Conservation (phyloP, 2,329 filamentous ascomycete species). For the Sporothrix euskadiensis region DNA sequence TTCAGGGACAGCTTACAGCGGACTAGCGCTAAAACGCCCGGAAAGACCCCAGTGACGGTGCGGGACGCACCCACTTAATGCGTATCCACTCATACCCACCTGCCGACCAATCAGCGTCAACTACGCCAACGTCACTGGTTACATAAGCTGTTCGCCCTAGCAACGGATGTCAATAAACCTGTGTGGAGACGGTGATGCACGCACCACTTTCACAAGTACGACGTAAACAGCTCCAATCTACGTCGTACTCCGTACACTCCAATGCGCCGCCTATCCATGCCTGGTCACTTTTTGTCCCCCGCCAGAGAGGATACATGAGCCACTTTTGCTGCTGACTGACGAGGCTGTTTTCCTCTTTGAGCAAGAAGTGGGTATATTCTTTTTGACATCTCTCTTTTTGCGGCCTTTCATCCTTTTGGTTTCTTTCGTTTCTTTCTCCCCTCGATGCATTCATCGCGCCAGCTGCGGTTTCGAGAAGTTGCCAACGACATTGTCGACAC, state of each 20-base stretch:
- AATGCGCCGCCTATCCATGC: constrained; percentile 15
- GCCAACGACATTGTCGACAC: constrained; percentile 38
- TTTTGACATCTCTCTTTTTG: background rate
- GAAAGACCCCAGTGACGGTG: background rate
- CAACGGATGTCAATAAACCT: constrained; percentile 29
- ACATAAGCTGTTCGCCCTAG: constrained; percentile 20
- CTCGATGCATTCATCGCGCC: constrained; percentile 36
- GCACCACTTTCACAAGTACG: background rate
- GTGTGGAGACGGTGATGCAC: background rate
- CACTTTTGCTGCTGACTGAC: background rate
- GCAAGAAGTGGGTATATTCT: background rate
- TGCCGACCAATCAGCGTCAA: background rate
- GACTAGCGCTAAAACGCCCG: constrained; percentile 1
- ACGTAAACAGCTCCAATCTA: background rate
- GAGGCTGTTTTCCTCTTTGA: constrained; percentile 8
- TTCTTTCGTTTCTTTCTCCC: background rate
- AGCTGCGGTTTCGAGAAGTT: constrained; percentile 35
- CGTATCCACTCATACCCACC: background rate
- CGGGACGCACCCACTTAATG: constrained; percentile 9
- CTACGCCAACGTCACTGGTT: background rate
- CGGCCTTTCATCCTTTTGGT: background rate
- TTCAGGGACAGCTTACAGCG: background rate
- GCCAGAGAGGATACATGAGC: background rate
- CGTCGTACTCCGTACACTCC: background rate
- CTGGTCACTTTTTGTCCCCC: background rate